These are phyloP conservation scores for Lodderomyces metapsilosis DNA, from an alignment of 1,139 yeast genomes.

Conservation along the genomic window DNA sequence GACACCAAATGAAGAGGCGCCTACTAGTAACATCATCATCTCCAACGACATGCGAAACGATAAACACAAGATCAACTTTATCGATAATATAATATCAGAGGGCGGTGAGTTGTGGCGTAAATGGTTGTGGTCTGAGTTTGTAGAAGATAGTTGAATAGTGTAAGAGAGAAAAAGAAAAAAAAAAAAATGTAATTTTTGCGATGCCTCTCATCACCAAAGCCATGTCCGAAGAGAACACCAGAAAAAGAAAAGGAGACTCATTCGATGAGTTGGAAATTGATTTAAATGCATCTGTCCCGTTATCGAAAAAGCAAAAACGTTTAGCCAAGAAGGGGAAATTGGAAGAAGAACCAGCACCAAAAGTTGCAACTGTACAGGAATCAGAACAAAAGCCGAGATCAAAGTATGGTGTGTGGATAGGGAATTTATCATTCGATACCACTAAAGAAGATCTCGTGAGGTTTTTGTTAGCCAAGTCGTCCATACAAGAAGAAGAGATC, in stretches of 20 bases:
- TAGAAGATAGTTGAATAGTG: conserved; percentile 38
- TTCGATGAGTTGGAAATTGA: conserved; percentile 77
- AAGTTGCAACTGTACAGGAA: conserved; percentile 54
- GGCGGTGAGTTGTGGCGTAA: conserved; percentile 90
- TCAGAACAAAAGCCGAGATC: conserved; percentile 44
- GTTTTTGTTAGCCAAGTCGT: conserved; percentile 62
- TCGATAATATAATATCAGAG: conserved; percentile 68
- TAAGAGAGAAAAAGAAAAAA: conserved; percentile 14
- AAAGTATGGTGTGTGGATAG: conserved; percentile 87
- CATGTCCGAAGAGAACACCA: conserved; percentile 6
- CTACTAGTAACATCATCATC: conserved; percentile 19
- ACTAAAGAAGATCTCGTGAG: conserved; percentile 68
- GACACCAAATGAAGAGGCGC: conserved; percentile 6
- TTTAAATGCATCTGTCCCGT: conserved; percentile 71
- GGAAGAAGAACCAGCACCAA: conserved; percentile 15
- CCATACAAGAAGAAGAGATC: conserved; percentile 49
- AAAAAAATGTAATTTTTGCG: conserved; percentile 1
- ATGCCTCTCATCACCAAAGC: not conserved
- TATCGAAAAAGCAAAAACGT: conserved; percentile 90
- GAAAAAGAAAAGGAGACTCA: conserved; percentile 16
- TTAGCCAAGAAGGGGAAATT: conserved; percentile 77
- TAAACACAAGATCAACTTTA: conserved; percentile 49
- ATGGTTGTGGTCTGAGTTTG: conserved; percentile 74
- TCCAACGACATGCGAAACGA: conserved; percentile 33
- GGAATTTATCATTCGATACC: conserved; percentile 86